These are phyloP conservation scores for Platanus orientalis DNA, from an alignment of 164 flowering plant genomes.

Conservation along the genomic window DNA sequence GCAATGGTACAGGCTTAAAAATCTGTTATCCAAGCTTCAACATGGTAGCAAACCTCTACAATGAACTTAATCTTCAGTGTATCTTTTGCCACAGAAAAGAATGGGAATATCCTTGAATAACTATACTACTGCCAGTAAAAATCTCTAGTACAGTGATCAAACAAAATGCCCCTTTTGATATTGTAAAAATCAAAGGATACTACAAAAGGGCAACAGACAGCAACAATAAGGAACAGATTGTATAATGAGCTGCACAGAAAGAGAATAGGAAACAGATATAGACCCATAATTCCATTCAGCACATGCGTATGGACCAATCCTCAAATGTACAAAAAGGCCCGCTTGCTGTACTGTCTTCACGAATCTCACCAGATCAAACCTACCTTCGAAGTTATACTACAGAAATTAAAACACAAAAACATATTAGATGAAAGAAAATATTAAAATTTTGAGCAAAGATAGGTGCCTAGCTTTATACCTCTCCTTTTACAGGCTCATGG, in stretches of 20 bases:
- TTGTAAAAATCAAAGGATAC: too few species aligned
- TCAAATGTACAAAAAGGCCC: slow-evolving; percentile 47
- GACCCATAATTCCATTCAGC: slow-evolving; percentile 79
- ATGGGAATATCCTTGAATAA: too few species aligned
- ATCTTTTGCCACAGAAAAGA: too few species aligned
- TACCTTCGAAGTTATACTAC: slow-evolving; percentile 54
- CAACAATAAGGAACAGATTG: too few species aligned
- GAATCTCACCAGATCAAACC: slow-evolving; percentile 50
- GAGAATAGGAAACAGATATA: slow-evolving; percentile 1
- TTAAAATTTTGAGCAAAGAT: background rate
- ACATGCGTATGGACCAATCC: slow-evolving; percentile 70
- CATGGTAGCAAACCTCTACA: too few species aligned
- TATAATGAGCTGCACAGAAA: background rate
- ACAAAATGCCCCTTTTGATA: too few species aligned
- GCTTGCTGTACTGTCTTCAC: slow-evolving; percentile 54
- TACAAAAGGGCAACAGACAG: too few species aligned
- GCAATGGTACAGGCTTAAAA: background rate
- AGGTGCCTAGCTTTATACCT: slow-evolving; percentile 23
- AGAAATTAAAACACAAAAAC: slow-evolving; percentile 8
- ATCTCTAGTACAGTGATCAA: too few species aligned
- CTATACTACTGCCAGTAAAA: too few species aligned
- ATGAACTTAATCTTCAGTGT: too few species aligned
- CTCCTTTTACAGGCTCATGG: slow-evolving; percentile 54
- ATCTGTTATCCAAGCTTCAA: too few species aligned
- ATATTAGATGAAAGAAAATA: background rate